A percentile compares a stretch with the other conserved stretches of the same genome.
Conservation (phyloP, 768 basidiomycete species). For the Serendipita sp. region DNA sequence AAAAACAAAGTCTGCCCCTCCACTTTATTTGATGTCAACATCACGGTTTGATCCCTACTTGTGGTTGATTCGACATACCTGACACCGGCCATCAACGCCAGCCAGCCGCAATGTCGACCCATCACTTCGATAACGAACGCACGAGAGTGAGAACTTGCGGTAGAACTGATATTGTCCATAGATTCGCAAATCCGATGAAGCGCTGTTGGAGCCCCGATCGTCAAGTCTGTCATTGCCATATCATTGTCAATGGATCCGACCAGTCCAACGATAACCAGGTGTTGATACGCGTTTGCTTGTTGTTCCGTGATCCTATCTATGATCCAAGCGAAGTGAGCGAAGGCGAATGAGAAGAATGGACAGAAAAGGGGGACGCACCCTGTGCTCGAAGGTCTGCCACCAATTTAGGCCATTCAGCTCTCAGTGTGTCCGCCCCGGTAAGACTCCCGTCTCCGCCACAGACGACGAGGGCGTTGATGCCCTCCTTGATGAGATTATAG, state of each 20-base stretch:
- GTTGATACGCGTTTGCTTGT: constrained; percentile 52
- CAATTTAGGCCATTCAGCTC: constrained; percentile 87
- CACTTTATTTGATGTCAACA: constrained; percentile 24
- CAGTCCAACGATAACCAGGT: constrained; percentile 93
- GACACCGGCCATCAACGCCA: constrained; percentile 83
- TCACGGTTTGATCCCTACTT: background rate
- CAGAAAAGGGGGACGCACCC: constrained; percentile 21
- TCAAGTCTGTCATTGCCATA: constrained; percentile 94
- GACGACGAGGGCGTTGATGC: constrained; percentile 91
- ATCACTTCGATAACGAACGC: constrained; percentile 98
- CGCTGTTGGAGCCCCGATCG: constrained; percentile 91
- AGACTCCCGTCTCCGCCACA: constrained; percentile 96
- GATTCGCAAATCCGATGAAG: constrained; percentile 94
- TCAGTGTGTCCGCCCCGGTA: constrained; percentile 88
- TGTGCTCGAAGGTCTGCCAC: constrained; percentile 48
- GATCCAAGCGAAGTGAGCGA: background rate
- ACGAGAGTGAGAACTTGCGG: constrained; percentile 86
- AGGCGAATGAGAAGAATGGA: background rate
- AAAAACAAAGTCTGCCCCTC: constrained; percentile 93
- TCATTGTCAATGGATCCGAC: constrained; percentile 99
- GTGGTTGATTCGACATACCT: constrained; percentile 32
- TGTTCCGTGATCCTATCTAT: constrained; percentile 61
- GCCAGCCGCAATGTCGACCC: constrained; percentile 99
- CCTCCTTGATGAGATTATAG: constrained; percentile 83
- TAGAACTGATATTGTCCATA: constrained; percentile 96